These are phyloP conservation scores for Clonostachys solani DNA, from an alignment of 2,329 filamentous ascomycete genomes.

Conservation along the genomic window DNA sequence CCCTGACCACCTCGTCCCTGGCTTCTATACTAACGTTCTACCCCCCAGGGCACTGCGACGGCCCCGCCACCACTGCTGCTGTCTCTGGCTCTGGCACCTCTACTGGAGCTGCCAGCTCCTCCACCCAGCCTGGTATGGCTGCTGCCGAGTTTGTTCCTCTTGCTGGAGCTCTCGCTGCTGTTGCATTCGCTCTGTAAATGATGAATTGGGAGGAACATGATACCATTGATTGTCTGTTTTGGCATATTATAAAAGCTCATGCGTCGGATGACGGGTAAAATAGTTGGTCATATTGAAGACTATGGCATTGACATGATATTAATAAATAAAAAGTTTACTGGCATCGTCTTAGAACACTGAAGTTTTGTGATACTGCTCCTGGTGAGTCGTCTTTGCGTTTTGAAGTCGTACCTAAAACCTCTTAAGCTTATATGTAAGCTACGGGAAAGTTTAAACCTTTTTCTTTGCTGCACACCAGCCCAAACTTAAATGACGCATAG, in stretches of 20 bases:
- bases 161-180: slow-evolving; percentile 2
- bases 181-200: slow-evolving; percentile 1
- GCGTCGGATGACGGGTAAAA: slow-evolving; percentile 1
- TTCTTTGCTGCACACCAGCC: no score
- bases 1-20: not conserved
- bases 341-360: no score
- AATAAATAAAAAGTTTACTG: no score
- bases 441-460: no score
- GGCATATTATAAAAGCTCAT: slow-evolving; percentile 13
- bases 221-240: not conserved
- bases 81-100: not conserved
- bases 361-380: no score
- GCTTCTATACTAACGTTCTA: not conserved
- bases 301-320: no score
- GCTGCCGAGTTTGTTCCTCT: slow-evolving; percentile 1
- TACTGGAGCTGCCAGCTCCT: not conserved
- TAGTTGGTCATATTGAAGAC: no score
- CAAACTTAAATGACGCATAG: no score
- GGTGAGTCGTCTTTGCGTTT: no score
- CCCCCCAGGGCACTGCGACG: slow-evolving; percentile 12
- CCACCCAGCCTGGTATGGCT: not conserved
- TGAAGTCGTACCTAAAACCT: no score
- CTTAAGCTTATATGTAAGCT: no score
- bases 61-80: slow-evolving; percentile 2
- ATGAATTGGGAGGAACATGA: not conserved